Evolutionary conservation across 352 stramenopile genomes (phyloP).

Genomic region (Phytophthora sansomeana): DNA sequence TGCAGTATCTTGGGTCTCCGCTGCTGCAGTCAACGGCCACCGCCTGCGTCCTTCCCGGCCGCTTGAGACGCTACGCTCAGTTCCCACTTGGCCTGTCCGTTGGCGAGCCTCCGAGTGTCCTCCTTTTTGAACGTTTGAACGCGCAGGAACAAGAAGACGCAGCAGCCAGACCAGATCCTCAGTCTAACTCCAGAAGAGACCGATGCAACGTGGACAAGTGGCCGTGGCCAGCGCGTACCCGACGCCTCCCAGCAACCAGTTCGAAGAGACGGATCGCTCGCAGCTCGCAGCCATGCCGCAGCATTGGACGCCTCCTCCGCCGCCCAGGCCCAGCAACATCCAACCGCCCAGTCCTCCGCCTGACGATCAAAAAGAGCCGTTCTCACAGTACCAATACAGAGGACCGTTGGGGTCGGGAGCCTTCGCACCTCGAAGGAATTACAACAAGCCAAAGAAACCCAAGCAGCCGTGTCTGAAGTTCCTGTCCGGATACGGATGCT

Average conservation of each 20-base stretch:
- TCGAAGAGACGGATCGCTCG: constrained; percentile 16
- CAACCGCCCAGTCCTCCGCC: constrained; percentile 7
- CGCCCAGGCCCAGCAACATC: background rate
- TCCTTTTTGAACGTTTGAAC: constrained; percentile 33
- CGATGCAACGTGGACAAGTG: constrained; percentile 54
- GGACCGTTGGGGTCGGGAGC: too few relatives aligned
- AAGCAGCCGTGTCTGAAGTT: constrained; percentile 56
- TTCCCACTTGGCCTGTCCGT: too few relatives aligned
- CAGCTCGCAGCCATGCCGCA: constrained; percentile 18
- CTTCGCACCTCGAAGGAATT: too few relatives aligned
- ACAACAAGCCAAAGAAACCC: constrained; percentile 29
- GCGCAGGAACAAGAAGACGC: constrained; percentile 14
- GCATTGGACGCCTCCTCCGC: constrained; percentile 9
- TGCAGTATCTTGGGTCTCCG: too few relatives aligned
- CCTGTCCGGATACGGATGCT: constrained; percentile 46
- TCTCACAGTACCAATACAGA: constrained; percentile 30
- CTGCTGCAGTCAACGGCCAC: too few relatives aligned
- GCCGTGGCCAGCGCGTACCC: constrained; percentile 45
- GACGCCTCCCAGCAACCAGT: constrained; percentile 25
- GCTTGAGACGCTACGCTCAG: too few relatives aligned
- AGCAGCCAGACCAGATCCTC: too few relatives aligned
- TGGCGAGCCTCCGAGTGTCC: background rate
- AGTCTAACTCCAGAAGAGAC: background rate
- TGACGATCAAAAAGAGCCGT: constrained; percentile 20
- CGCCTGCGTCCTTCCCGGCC: too few relatives aligned